Base-by-base conservation (phyloP, 2,329 filamentous ascomycete genomes). In the Chaetomium strumarium region DNA sequence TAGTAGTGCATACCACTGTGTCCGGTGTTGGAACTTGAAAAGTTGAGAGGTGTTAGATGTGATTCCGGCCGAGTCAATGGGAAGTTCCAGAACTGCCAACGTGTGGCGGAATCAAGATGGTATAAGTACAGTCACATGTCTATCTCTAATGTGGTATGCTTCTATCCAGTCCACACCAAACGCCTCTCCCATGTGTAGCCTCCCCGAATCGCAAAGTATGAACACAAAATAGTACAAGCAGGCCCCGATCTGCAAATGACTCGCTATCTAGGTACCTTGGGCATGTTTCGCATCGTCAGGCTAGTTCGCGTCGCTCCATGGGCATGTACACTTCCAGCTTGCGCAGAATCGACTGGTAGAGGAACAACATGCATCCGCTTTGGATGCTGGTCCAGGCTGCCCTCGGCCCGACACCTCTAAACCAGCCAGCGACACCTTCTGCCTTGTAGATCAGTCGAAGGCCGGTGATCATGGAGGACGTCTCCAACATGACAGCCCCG, bases 311-410 rank as follows among this genome's bases (percentile, higher is more conserved):
- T 40, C 58, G 58, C 55, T 70, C 68, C 34, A 61, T 16, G 11
- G 72, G 72, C 53, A 72, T 58, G 66, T 72, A 72, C 38, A 69
- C 60, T 52, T 91, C 86, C 60, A 97, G 78, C 70, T 85, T 82
- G 63, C 86, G 84, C 66, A 97, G 72, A 51, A 97, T 75, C 55
- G 85, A 86, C 72, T 97, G 92, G 69, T 97, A 97, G 68, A 96
- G 75, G 62, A 97, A 91, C 66, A 97, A 76, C 92, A 97, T 97
- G 60, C 90, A 95, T 39, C 91, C 88, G 65, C 88, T 96, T 74
- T 99, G 93, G 53, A 97, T 89, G 64, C 92, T 96, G 19, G 93
- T 99, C 93, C 93, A 99, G 13, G 97, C 89, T 52, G 86, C 86
- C 49, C 93, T 82, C 1, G 93, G 93, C 0, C 92, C 92, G 1